These are phyloP conservation scores for Eucalyptus marginata DNA, from an alignment of 345 rosid genomes.

Conservation along the genomic window DNA sequence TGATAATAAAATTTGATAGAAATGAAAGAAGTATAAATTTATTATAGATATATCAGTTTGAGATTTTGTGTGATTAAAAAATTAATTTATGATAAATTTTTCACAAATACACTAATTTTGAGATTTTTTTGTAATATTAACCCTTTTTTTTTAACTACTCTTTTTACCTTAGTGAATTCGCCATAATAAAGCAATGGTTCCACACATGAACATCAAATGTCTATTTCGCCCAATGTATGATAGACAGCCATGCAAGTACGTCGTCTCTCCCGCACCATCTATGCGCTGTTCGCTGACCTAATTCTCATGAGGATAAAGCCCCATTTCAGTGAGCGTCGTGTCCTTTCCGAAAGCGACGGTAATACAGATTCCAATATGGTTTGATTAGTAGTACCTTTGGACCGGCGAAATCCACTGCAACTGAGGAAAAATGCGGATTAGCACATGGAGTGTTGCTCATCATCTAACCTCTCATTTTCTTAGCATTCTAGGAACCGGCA, in stretches of 20 bases:
- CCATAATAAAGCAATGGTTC: not conserved
- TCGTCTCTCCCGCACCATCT: not conserved
- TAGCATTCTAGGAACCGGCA: not conserved
- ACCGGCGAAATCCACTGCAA: not conserved
- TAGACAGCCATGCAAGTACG: not conserved
- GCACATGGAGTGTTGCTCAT: not conserved
- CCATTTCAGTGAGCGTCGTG: not conserved
- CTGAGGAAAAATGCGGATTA: not conserved
- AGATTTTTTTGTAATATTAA: too few species aligned
- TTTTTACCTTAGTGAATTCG: not conserved
- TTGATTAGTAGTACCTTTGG: not conserved
- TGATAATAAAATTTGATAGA: too few species aligned
- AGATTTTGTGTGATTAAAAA: too few species aligned
- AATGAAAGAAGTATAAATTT: too few species aligned
- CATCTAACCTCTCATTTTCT: not conserved
- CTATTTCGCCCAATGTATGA: not conserved
- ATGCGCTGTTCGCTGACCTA: not conserved
- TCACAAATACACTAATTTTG: too few species aligned
- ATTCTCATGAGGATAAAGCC: not conserved
- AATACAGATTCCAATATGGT: not conserved
- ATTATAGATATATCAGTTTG: too few species aligned
- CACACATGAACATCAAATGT: not conserved
- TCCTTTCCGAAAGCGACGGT: not conserved
- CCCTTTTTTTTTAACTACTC: not conserved
- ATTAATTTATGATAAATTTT: too few species aligned